These are phyloP conservation scores for Erucastrum elatum DNA, from an alignment of 345 rosid species.

Conservation along the genomic window DNA sequence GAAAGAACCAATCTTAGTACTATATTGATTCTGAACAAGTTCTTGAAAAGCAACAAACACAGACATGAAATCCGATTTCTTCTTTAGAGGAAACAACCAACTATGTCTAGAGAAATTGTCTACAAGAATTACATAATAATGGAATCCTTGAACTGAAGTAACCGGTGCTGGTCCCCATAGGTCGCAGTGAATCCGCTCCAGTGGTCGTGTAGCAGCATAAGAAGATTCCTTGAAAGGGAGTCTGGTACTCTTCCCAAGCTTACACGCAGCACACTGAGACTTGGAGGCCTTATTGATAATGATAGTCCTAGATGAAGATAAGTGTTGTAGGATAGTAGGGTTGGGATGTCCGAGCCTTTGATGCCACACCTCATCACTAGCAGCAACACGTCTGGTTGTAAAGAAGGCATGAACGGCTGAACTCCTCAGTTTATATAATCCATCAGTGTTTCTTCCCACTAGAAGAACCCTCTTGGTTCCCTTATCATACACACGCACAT, in stretches of 20 bases:
- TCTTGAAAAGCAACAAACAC: not conserved
- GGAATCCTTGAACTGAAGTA: not conserved
- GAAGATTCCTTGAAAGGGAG: not conserved
- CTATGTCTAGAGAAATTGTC: not conserved
- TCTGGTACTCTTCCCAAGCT: not conserved
- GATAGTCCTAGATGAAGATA: not conserved
- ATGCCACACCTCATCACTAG: not conserved
- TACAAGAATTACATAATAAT: not conserved
- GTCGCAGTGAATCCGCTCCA: not conserved
- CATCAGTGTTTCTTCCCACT: not conserved
- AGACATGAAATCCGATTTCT: not conserved
- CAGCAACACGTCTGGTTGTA: not conserved
- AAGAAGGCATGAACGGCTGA: not conserved
- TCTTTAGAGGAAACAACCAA: not conserved
- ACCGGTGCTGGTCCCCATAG: not conserved
- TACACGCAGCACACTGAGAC: not conserved
- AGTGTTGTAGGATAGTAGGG: not conserved
- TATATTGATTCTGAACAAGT: not conserved
- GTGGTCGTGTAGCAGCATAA: not conserved
- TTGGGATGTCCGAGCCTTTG: not conserved
- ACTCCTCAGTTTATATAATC: not conserved
- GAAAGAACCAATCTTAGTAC: not conserved
- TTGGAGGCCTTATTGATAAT: not conserved
- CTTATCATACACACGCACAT: not conserved
- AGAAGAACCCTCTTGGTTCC: not conserved